Evolutionary conservation across 2,329 filamentous ascomycete species (phyloP).

Genomic region (Colletotrichum salicis): DNA sequence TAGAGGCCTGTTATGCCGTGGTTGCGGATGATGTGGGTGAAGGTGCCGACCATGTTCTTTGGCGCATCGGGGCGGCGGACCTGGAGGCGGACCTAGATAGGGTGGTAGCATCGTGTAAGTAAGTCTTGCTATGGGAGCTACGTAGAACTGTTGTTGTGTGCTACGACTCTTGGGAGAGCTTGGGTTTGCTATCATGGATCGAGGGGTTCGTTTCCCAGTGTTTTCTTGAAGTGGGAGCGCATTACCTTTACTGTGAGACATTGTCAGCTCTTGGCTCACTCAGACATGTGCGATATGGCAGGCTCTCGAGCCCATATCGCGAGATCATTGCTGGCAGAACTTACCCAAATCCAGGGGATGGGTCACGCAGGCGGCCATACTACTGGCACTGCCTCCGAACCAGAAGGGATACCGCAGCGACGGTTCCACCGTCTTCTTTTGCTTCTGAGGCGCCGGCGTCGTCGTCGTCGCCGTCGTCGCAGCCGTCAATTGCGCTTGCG

Average conservation of each 20-base stretch:
- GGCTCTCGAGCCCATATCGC: background rate
- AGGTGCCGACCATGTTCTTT: slow-evolving; percentile 85
- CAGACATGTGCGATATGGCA: slow-evolving; percentile 6
- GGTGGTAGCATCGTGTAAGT: slow-evolving; percentile 21
- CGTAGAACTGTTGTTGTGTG: background rate
- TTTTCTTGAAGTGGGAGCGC: background rate
- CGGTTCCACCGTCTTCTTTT: slow-evolving; percentile 51
- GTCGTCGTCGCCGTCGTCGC: slow-evolving; percentile 5
- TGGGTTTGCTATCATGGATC: background rate
- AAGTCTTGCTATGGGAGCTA: background rate
- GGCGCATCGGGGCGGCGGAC: slow-evolving; percentile 81
- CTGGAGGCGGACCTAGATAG: slow-evolving; percentile 81
- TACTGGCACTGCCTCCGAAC: slow-evolving; percentile 96
- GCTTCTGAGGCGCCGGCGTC: background rate
- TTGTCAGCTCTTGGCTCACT: slow-evolving; percentile 37
- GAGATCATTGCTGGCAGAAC: slow-evolving; percentile 42
- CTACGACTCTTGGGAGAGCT: background rate
- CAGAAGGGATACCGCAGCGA: slow-evolving; percentile 80
- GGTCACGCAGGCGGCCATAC: slow-evolving; percentile 89
- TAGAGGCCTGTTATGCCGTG: slow-evolving; percentile 87
- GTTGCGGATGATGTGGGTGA: slow-evolving; percentile 80
- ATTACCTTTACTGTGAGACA: slow-evolving; percentile 62
- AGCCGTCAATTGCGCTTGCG: slow-evolving; percentile 23
- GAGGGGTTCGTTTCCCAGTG: background rate
- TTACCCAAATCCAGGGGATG: slow-evolving; percentile 92